These are phyloP conservation scores for Ogataea angusta DNA, from an alignment of 805 yeast genomes.

Conservation along the genomic window DNA sequence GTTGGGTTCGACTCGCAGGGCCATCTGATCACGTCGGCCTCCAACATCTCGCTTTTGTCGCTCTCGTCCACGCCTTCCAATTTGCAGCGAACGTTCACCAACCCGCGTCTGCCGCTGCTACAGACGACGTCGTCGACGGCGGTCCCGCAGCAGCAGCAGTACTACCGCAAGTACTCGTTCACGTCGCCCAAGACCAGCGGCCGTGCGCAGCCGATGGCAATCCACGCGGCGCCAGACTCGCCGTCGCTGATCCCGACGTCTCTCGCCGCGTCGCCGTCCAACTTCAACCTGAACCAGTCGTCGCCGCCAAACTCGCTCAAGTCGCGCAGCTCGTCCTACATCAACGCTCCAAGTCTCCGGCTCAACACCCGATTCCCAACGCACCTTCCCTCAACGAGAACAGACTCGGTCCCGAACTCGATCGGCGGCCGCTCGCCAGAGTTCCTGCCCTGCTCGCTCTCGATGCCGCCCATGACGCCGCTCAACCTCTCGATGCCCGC, in stretches of 20 bases:
- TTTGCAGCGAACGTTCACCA: slow-evolving; percentile 16
- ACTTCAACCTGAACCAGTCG: slow-evolving; percentile 49
- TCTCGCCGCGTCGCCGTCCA: slow-evolving; percentile 52
- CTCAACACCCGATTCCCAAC: slow-evolving; percentile 19
- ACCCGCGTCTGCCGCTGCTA: slow-evolving; percentile 19
- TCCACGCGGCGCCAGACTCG: slow-evolving; percentile 41
- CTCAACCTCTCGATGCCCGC: slow-evolving; percentile 27
- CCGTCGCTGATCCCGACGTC: slow-evolving; percentile 52
- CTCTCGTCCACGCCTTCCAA: slow-evolving; percentile 16
- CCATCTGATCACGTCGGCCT: slow-evolving; percentile 34
- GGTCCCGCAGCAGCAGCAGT: slow-evolving; percentile 9
- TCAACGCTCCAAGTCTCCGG: slow-evolving; percentile 7
- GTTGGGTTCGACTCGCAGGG: slow-evolving; percentile 34
- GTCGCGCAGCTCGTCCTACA: slow-evolving; percentile 25
- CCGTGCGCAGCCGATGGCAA: slow-evolving; percentile 8
- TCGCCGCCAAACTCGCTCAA: slow-evolving; percentile 46
- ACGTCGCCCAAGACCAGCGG: slow-evolving; percentile 17
- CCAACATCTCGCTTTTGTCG: slow-evolving; percentile 35
- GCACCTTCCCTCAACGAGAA: slow-evolving; percentile 16
- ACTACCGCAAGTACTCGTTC: slow-evolving; percentile 18
- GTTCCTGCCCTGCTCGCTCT: slow-evolving; percentile 32
- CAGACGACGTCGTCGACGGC: slow-evolving; percentile 12
- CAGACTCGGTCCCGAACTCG: slow-evolving; percentile 25
- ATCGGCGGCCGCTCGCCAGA: slow-evolving; percentile 34
- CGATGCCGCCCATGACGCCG: slow-evolving; percentile 39